Evolutionary conservation across 179 eudicot species (phyloP).

Genomic region (Actinidia arguta): DNA sequence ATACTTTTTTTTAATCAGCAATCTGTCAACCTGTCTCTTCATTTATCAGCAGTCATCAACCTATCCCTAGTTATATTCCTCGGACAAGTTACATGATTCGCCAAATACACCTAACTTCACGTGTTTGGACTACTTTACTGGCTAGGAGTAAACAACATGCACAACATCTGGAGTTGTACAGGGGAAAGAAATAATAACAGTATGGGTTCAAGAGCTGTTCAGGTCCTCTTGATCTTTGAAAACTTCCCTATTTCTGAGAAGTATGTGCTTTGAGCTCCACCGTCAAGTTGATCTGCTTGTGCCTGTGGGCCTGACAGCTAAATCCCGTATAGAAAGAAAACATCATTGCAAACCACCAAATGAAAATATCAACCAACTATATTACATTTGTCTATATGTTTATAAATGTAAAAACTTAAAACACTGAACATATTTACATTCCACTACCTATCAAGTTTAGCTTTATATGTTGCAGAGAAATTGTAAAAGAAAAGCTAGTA

Average conservation of each 20-base stretch:
- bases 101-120: too few species aligned
- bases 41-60: too few species aligned
- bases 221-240: constrained; percentile 87
- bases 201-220: too few species aligned
- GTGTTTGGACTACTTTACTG: too few species aligned
- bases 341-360: background rate
- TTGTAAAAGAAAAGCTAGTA: background rate
- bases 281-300: constrained; percentile 82
- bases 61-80: background rate
- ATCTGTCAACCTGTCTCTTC: too few species aligned
- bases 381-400: background rate
- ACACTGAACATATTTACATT: background rate
- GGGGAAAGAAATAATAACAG: too few species aligned
- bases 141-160: constrained; percentile 6
- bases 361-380: background rate
- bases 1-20: background rate
- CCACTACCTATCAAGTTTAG: background rate
- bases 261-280: constrained; percentile 95
- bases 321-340: constrained; percentile 70
- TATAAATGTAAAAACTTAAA: too few species aligned
- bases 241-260: constrained; percentile 98
- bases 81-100: too few species aligned
- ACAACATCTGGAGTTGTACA: background rate
- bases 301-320: constrained; percentile 97
- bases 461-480: background rate